Evolutionary conservation across 2,329 filamentous ascomycete genomes (phyloP).

Genomic region (Colletotrichum gigasporum): DNA sequence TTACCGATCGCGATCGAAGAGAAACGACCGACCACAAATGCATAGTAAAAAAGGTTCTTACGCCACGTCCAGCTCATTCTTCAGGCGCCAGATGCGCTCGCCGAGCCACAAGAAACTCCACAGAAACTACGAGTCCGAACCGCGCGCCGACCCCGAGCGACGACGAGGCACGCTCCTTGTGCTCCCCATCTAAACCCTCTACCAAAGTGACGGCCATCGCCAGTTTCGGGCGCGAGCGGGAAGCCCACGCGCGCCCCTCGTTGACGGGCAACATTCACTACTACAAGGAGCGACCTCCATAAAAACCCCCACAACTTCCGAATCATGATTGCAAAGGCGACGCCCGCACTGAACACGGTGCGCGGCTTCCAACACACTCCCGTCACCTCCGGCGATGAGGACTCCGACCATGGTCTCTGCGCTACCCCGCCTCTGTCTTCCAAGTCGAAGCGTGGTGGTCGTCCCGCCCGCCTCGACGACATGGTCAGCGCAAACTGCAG

Average conservation of each 20-base stretch:
- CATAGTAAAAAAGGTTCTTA: constrained; percentile 60
- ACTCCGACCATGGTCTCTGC: constrained; percentile 57
- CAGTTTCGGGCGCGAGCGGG: constrained; percentile 25
- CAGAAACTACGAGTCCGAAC: constrained; percentile 59
- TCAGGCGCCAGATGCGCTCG: constrained; percentile 67
- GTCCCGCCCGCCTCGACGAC: constrained; percentile 57
- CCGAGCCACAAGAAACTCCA: constrained; percentile 59
- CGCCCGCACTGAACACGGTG: constrained; percentile 62
- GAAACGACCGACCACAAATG: constrained; percentile 55
- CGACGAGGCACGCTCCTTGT: constrained; percentile 59
- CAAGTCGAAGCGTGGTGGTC: constrained; percentile 45
- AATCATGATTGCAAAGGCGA: constrained; percentile 57
- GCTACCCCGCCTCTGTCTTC: constrained; percentile 31
- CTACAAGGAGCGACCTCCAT: constrained; percentile 24
- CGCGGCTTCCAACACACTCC: constrained; percentile 67
- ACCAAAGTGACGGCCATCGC: constrained; percentile 24
- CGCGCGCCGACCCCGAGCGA: constrained; percentile 67
- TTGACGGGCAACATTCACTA: constrained; percentile 41
- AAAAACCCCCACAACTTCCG: constrained; percentile 2
- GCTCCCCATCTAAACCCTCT: constrained; percentile 25
- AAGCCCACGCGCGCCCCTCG: constrained; percentile 27
- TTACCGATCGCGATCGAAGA: constrained; percentile 33
- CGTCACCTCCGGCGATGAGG: constrained; percentile 65
- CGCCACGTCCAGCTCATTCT: constrained; percentile 56
- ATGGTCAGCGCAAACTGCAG: constrained; percentile 72